Conservation (phyloP, 2,329 filamentous ascomycete genomes). For the Cladosporium colombiae region DNA sequence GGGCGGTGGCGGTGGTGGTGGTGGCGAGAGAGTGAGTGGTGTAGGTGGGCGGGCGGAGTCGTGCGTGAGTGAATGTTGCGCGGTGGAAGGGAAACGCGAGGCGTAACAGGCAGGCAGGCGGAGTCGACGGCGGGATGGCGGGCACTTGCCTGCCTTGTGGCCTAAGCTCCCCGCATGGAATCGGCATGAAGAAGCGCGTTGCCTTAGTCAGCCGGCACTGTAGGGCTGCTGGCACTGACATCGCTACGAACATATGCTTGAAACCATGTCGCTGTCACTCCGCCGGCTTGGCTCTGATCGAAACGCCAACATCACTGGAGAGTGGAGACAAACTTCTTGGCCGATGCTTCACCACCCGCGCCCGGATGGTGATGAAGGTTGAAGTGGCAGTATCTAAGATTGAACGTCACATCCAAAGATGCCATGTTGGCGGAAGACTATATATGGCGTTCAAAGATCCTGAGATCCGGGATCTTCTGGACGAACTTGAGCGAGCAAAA, state of each 20-base stretch:
- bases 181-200: background rate
- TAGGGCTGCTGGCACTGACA: no score
- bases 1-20: background rate
- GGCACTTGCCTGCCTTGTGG: background rate
- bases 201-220: conserved; percentile 4
- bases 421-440: background rate
- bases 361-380: background rate
- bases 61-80: background rate
- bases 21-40: background rate
- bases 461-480: conserved; percentile 14
- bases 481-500: conserved; percentile 20
- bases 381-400: background rate
- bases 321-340: conserved; percentile 1
- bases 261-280: conserved; percentile 9
- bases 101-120: conserved; percentile 1
- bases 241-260: no score
- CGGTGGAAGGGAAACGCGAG: background rate
- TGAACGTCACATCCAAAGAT: background rate
- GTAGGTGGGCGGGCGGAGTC: background rate
- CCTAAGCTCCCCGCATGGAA: conserved; percentile 7
- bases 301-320: background rate
- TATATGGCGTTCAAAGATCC: conserved; percentile 17
- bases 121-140: background rate
- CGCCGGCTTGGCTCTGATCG: conserved; percentile 3
- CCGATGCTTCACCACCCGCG: conserved; percentile 11